Evolutionary conservation across 2,329 filamentous ascomycete genomes (phyloP).

Genomic region (Claviceps capensis): DNA sequence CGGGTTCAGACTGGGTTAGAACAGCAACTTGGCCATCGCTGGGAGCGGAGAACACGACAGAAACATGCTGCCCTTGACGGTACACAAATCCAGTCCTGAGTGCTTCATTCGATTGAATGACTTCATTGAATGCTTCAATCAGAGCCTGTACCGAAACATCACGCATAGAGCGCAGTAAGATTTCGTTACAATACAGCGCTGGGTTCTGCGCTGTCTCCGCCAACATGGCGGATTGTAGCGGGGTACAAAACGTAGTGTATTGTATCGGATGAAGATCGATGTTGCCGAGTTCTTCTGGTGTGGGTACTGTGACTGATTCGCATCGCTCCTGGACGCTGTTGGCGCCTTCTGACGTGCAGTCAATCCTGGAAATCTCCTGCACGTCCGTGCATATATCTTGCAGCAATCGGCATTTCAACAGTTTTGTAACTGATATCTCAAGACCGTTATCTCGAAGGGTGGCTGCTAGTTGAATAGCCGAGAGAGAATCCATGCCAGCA

Average conservation of each 20-base stretch:
- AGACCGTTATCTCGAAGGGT: slow-evolving; percentile 44
- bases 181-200: slow-evolving; percentile 62
- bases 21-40: slow-evolving; percentile 28
- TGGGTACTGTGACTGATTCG: neutral
- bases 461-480: slow-evolving; percentile 41
- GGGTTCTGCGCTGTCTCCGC: slow-evolving; percentile 50
- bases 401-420: slow-evolving; percentile 43
- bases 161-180: slow-evolving; percentile 46
- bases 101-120: slow-evolving; percentile 47
- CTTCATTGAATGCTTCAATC: slow-evolving; percentile 29
- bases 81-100: slow-evolving; percentile 60
- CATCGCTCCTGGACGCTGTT: neutral
- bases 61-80: slow-evolving; percentile 23
- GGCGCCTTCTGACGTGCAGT: neutral
- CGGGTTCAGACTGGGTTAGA: slow-evolving; percentile 19
- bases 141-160: slow-evolving; percentile 25
- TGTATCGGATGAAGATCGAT: neutral
- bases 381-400: slow-evolving; percentile 12
- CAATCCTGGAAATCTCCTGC: neutral
- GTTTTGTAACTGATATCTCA: slow-evolving; percentile 39
- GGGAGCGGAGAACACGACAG: slow-evolving; percentile 43
- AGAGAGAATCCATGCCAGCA: slow-evolving; percentile 50
- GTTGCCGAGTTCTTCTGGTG: neutral
- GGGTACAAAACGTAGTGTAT: slow-evolving; percentile 43
- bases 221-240: slow-evolving; percentile 69